phyloP scores from a whole-genome alignment of 805 yeast genomes.

The Metschnikowia corniflorae region DNA sequence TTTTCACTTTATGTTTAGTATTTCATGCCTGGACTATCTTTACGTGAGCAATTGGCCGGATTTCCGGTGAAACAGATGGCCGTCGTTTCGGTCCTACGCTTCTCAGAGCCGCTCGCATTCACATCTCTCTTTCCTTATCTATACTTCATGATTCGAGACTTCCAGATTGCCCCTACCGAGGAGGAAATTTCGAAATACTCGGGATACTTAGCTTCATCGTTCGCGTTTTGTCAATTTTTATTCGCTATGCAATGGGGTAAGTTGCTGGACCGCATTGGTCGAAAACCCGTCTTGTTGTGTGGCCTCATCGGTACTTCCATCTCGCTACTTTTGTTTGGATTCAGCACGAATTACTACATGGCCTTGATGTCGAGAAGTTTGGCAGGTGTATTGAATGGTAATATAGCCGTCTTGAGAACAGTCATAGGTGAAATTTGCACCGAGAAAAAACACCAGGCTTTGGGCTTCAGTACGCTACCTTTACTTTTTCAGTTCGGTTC shows the following conservation, averaged over 20 bases:
- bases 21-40: slow-evolving; percentile 18
- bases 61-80: slow-evolving; percentile 52
- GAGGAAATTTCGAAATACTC: slow-evolving; percentile 57
- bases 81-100: slow-evolving; percentile 42
- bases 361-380: slow-evolving; percentile 52
- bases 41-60: slow-evolving; percentile 50
- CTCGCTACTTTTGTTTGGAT: slow-evolving; percentile 50
- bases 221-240: slow-evolving; percentile 57
- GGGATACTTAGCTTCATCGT: slow-evolving; percentile 58
- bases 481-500: slow-evolving; percentile 59
- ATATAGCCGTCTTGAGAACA: slow-evolving; percentile 62
- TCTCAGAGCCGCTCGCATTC: slow-evolving; percentile 62
- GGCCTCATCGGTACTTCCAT: slow-evolving; percentile 54
- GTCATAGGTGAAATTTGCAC: slow-evolving; percentile 57
- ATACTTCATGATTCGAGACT: slow-evolving; percentile 60
- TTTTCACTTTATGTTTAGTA: too few species aligned
- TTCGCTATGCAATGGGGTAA: slow-evolving; percentile 61
- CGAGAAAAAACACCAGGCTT: slow-evolving; percentile 55
- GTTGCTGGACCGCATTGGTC: slow-evolving; percentile 51
- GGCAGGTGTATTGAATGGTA: slow-evolving; percentile 60
- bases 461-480: slow-evolving; percentile 61
- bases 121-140: slow-evolving; percentile 63
- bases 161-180: slow-evolving; percentile 44
- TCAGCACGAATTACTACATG: slow-evolving; percentile 47
- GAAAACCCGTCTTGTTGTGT: slow-evolving; percentile 49